Evolutionary conservation across 108 stramenopile species (phyloP).

Genomic region (Hondaea fermentalgiana): DNA sequence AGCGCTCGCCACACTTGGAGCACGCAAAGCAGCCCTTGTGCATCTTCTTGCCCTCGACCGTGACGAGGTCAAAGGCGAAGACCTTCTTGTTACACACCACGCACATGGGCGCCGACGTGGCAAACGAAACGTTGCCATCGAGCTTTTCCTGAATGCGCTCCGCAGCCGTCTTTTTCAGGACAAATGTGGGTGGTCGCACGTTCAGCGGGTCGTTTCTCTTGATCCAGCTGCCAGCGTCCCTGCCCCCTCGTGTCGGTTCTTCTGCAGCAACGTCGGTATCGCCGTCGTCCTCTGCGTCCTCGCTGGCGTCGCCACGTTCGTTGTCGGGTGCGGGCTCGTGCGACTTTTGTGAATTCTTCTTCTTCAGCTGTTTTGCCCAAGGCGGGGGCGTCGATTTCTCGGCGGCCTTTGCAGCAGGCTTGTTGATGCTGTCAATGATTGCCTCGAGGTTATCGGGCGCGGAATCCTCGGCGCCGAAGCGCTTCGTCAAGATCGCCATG

Average conservation of each 20-base stretch:
- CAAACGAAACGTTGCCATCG: background rate
- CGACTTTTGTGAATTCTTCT: background rate
- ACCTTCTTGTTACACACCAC: background rate
- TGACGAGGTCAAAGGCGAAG: background rate
- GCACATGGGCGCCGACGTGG: background rate
- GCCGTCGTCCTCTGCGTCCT: background rate
- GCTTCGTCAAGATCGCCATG: background rate
- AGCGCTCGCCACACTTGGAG: background rate
- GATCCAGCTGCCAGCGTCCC: background rate
- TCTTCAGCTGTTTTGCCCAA: too few species aligned
- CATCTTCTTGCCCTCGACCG: background rate
- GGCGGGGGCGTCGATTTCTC: too few species aligned
- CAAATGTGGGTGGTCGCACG: background rate
- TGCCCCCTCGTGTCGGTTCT: background rate
- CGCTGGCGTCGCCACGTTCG: background rate
- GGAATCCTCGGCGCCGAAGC: background rate
- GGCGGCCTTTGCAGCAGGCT: background rate
- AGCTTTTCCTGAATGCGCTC: conserved; percentile 2
- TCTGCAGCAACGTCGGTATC: background rate
- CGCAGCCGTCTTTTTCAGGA: background rate
- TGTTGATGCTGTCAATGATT: background rate
- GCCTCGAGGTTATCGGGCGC: background rate
- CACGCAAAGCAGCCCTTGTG: background rate
- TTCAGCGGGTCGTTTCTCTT: background rate
- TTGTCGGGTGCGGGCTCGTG: background rate